A percentile compares a stretch with the other conserved stretches of the same genome.
Conservation (phyloP, 371 early-diverging fungal genomes). For the Chytridiales sp. region DNA sequence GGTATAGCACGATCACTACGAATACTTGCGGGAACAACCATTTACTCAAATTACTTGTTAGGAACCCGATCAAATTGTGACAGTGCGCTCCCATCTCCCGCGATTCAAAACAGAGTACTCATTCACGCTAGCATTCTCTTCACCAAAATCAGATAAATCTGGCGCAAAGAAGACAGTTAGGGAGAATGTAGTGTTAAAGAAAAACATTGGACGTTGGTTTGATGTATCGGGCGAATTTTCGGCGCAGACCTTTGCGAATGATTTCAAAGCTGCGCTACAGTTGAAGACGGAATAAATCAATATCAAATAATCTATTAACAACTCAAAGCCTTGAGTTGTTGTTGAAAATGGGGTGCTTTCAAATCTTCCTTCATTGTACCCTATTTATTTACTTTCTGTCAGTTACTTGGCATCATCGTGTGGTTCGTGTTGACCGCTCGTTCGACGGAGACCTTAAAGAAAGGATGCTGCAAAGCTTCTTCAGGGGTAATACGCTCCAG, state of each 20-base stretch:
- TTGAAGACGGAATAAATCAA: no score
- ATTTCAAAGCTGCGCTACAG: constrained; percentile 21
- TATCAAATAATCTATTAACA: no score
- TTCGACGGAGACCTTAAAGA: constrained; percentile 68
- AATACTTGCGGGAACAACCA: background rate
- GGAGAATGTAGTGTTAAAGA: constrained; percentile 7
- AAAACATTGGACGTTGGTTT: constrained; percentile 32
- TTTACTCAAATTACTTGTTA: constrained; percentile 14
- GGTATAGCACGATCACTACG: constrained; percentile 15
- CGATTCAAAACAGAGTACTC: constrained; percentile 29
- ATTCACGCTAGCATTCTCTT: constrained; percentile 12
- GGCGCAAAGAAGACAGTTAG: constrained; percentile 10
- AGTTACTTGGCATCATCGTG: no score
- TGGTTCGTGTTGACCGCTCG: constrained; percentile 51
- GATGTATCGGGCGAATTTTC: constrained; percentile 38
- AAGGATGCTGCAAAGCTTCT: constrained; percentile 80
- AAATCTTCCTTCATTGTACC: no score
- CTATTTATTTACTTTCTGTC: no score
- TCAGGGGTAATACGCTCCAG: constrained; percentile 82
- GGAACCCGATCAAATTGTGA: constrained; percentile 25
- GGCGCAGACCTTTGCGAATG: constrained; percentile 17
- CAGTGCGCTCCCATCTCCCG: constrained; percentile 19
- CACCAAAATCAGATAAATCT: background rate
- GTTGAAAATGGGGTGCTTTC: no score
- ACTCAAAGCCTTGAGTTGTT: no score